A percentile compares a stretch with the other conserved stretches of the same genome.
Conservation (phyloP, 305 asterid species). For the Rubia peregrina region DNA sequence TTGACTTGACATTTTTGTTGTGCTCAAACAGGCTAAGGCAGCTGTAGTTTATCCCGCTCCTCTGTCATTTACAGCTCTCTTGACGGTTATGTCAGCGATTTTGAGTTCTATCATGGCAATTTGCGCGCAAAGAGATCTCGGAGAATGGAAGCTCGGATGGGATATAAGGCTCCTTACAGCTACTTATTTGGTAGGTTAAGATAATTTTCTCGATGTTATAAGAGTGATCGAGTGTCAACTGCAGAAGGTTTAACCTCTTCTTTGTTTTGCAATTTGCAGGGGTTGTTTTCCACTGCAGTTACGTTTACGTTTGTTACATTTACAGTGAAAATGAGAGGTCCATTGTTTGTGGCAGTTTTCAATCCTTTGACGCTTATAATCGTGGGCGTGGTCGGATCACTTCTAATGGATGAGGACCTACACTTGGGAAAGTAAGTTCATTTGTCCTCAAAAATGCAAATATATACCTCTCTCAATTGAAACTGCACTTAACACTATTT, state of each 20-base stretch:
- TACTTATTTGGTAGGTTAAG: slow-evolving; percentile 52
- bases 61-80: slow-evolving; percentile 54
- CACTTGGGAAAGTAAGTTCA: slow-evolving; percentile 36
- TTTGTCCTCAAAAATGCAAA: background rate
- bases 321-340: slow-evolving; percentile 55
- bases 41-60: slow-evolving; percentile 46
- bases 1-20: background rate
- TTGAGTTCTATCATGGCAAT: slow-evolving; percentile 41
- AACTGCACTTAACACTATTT: too few species aligned
- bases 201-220: background rate
- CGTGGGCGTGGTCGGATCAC: slow-evolving; percentile 56
- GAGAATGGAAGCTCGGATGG: slow-evolving; percentile 79
- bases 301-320: slow-evolving; percentile 39
- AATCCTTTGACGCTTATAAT: slow-evolving; percentile 54
- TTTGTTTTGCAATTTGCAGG: slow-evolving; percentile 29
- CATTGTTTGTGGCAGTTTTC: slow-evolving; percentile 57
- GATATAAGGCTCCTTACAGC: slow-evolving; percentile 41
- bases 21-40: slow-evolving; percentile 3
- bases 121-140: slow-evolving; percentile 43
- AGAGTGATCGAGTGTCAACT: too few species aligned
- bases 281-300: slow-evolving; percentile 47
- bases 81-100: slow-evolving; percentile 40
- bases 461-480: too few species aligned
- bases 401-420: slow-evolving; percentile 48
- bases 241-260: too few species aligned